These are phyloP conservation scores for Chlamydomonas sphaeroides DNA, from an alignment of 139 green algal genomes.

Conservation along the genomic window DNA sequence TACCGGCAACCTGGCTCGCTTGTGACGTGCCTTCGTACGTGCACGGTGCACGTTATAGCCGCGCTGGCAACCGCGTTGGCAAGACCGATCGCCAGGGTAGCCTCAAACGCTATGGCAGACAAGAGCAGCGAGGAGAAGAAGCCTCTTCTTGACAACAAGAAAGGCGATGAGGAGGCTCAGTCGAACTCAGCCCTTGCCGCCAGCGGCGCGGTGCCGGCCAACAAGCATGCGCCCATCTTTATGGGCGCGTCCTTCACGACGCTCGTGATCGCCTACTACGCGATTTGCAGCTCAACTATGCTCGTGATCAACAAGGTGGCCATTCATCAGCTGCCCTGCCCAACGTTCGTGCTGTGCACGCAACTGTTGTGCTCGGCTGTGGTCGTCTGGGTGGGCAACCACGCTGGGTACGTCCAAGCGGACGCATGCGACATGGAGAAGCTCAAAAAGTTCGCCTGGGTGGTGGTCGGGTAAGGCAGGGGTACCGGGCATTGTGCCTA, in stretches of 20 bases:
- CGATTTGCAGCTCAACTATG: conserved; percentile 50
- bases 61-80: too few relatives aligned
- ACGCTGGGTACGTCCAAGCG: conserved; percentile 13
- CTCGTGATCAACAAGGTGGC: conserved; percentile 61
- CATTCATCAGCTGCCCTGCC: conserved; percentile 45
- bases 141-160: background rate
- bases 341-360: conserved; percentile 47
- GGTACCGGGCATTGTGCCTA: too few relatives aligned
- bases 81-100: too few relatives aligned
- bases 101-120: too few relatives aligned
- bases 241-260: background rate
- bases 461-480: conserved; percentile 10
- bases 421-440: conserved; percentile 43
- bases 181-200: too few relatives aligned
- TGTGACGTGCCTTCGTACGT: too few relatives aligned
- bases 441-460: conserved; percentile 48
- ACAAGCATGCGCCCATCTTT: too few relatives aligned
- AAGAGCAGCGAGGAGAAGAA: background rate
- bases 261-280: conserved; percentile 43
- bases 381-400: conserved; percentile 5
- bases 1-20: too few relatives aligned
- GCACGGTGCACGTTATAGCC: too few relatives aligned
- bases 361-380: conserved; percentile 41
- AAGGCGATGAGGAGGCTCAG: too few relatives aligned
- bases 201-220: too few relatives aligned